Conservation (phyloP, 2,329 filamentous ascomycete species). For the Fusarium buharicum region DNA sequence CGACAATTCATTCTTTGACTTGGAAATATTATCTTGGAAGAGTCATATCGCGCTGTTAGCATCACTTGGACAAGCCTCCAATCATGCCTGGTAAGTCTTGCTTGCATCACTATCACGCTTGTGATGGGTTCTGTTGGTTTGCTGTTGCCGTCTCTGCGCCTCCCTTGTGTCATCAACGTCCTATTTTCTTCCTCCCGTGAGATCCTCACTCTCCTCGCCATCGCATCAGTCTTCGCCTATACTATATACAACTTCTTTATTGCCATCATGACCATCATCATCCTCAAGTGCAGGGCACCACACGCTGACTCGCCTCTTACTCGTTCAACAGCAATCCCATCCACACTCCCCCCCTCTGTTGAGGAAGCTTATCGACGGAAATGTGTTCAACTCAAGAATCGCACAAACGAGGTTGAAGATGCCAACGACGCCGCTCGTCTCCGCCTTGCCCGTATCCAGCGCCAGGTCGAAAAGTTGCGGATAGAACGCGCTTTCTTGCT, state of each 20-base stretch:
- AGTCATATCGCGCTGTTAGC: neutral
- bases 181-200: constrained; percentile 7
- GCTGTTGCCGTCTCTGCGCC: constrained; percentile 23
- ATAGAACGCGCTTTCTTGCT: constrained; percentile 82
- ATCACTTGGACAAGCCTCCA: constrained; percentile 7
- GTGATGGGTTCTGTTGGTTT: constrained; percentile 36
- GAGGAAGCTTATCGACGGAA: constrained; percentile 96
- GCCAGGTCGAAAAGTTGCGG: constrained; percentile 90
- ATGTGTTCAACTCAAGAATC: constrained; percentile 92
- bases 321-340: constrained; percentile 60
- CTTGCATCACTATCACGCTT: constrained; percentile 11
- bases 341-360: constrained; percentile 82
- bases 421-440: constrained; percentile 86
- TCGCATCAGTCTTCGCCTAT: constrained; percentile 5
- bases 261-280: constrained; percentile 48
- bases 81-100: constrained; percentile 36
- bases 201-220: constrained; percentile 10
- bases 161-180: constrained; percentile 28
- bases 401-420: constrained; percentile 90
- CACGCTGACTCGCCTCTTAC: constrained; percentile 50
- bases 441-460: constrained; percentile 81
- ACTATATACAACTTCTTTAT: constrained; percentile 12
- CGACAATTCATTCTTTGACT: neutral
- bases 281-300: constrained; percentile 50
- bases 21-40: neutral